A percentile compares a stretch with the other conserved stretches of the same genome.
Evolutionary conservation across 306 rosid species (phyloP).

Genomic region (Prinsepia uniflora): DNA sequence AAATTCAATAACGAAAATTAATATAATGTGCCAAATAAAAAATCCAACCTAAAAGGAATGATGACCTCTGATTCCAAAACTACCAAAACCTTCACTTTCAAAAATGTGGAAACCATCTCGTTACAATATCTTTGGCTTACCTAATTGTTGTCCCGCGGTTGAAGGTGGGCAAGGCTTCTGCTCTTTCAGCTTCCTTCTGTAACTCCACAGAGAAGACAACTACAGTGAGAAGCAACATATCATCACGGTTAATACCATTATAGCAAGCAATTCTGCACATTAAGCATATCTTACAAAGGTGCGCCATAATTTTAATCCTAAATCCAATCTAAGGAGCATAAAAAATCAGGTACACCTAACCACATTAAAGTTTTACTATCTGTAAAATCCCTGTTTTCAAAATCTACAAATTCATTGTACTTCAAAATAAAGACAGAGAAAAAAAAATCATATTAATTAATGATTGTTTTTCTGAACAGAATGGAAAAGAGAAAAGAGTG

Average conservation of each 20-base stretch:
- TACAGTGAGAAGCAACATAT: conserved; percentile 30
- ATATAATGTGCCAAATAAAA: neutral
- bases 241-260: neutral
- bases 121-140: conserved; percentile 31
- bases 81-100: neutral
- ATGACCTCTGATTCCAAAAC: neutral
- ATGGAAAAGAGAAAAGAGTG: neutral
- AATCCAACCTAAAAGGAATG: neutral
- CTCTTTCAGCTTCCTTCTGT: conserved; percentile 78
- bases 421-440: neutral
- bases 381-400: neutral
- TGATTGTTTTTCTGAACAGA: neutral
- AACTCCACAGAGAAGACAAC: conserved; percentile 87
- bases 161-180: conserved; percentile 74
- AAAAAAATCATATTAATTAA: neutral
- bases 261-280: conserved; percentile 2
- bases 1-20: conserved; percentile 26
- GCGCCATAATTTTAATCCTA: no score
- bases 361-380: neutral
- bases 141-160: conserved; percentile 50
- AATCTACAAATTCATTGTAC: neutral
- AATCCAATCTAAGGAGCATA: no score
- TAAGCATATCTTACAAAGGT: neutral
- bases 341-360: neutral
- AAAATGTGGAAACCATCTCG: neutral